Conservation (phyloP, 225 moss, liverwort and hornwort species). For the Lunularia cruciata region DNA sequence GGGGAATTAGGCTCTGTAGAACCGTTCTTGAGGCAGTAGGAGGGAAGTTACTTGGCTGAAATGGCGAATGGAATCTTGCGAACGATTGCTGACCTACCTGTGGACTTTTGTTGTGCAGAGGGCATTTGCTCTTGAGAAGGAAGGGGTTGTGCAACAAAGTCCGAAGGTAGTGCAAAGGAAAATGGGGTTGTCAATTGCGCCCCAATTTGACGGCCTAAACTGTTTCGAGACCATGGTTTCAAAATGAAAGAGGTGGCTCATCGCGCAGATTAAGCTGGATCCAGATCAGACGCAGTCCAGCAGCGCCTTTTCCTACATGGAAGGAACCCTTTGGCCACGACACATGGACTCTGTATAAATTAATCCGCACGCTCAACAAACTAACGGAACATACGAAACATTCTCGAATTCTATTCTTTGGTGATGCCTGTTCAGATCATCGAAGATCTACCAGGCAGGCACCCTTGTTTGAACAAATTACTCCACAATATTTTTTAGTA, state of each 20-base stretch:
- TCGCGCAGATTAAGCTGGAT: not conserved
- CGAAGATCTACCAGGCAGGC: not conserved
- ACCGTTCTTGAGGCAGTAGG: too few species aligned
- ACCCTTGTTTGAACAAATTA: conserved; percentile 20
- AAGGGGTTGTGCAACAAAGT: not conserved
- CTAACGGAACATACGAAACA: not conserved
- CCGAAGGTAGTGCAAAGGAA: not conserved
- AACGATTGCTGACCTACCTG: not conserved
- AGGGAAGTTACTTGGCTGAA: too few species aligned
- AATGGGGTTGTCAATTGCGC: not conserved
- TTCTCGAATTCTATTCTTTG: not conserved
- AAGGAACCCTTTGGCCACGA: not conserved
- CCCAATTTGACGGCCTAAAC: conserved; percentile 23
- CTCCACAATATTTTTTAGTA: too few species aligned
- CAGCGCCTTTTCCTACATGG: not conserved
- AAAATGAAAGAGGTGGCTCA: not conserved
- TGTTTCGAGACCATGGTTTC: conserved; percentile 28
- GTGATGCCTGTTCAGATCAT: not conserved
- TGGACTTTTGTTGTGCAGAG: conserved; percentile 6
- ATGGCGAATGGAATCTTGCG: not conserved
- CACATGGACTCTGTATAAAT: conserved; percentile 1
- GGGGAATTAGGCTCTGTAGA: too few species aligned
- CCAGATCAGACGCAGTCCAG: not conserved
- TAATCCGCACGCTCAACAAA: not conserved
- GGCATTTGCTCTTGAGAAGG: conserved; percentile 17